Evolutionary conservation across 768 basidiomycete genomes (phyloP), one percentile per base, ranked within the genome.

Genomic region (Sporobolomyces roseus): DNA sequence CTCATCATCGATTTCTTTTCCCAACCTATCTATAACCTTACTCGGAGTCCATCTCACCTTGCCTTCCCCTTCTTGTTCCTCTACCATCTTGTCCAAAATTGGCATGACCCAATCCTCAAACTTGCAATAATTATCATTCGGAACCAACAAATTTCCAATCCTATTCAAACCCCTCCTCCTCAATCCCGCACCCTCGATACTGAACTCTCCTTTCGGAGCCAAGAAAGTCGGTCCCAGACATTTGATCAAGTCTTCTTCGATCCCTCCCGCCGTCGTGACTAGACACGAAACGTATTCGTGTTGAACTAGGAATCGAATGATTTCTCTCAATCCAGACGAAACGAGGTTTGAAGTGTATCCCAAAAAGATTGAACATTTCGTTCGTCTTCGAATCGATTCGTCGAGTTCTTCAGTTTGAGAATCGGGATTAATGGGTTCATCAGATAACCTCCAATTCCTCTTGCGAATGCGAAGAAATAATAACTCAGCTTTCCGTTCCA

Each of bases 71-170:
- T 86, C 85, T 80, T 99, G 96, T 77, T 99, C 96, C 16, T 81
- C 84, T 35, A 97, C 84, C 91, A 99, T 91, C 35, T 81, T 77
- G 76, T 98, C 88, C 48, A 99, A 84, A 63, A 97, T 90, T 3
- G 96, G 96, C 25, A 86, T 87, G n/a, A 98, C 84, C 96, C 96
- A 99, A 78, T 98, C 94, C 80, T 99, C 96, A 74, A 98, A 99
- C 76, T 90, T 88, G 86, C 96, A 98, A 79, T 99, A 99, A 77
- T 98, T 98, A 75, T 96, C 91, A 77, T 99, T 99, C 4, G 96
- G 96, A 3, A 99, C 86, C 65, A 99, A 81, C 49, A 99, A 85
- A 76, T 99, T 99, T 36, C 96, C 96, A 69, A 98, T 92, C 41
- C 96, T 86, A 75, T 99, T 99, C 84, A 99, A 86, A n/a, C 96